phyloP scores from a whole-genome alignment of 2,329 filamentous ascomycete genomes.

The Fusarium phyllophilum region DNA sequence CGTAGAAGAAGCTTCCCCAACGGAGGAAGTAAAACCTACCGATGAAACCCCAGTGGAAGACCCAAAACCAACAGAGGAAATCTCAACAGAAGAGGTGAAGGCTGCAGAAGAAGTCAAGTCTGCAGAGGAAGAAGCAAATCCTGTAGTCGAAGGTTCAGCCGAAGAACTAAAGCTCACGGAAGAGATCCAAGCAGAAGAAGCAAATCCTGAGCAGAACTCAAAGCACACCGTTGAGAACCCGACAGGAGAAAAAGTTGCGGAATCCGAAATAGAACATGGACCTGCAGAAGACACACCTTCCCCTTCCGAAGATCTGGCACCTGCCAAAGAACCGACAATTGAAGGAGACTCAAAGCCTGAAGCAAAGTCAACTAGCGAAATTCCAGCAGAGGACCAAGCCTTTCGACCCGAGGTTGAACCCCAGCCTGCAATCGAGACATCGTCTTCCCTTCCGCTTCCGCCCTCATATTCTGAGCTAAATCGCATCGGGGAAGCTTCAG shows the following conservation, averaged over 20 bases:
- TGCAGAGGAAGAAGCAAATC: neutral
- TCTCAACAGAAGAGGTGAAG: neutral
- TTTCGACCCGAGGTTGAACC: conserved; percentile 3
- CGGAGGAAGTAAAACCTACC: neutral
- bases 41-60: neutral
- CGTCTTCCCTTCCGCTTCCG: neutral
- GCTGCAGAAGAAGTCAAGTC: neutral
- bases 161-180: neutral
- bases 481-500: neutral
- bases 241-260: neutral
- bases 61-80: neutral
- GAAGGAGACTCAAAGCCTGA: neutral
- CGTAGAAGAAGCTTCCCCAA: neutral
- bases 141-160: neutral
- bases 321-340: neutral
- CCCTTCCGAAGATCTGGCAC: neutral
- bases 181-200: neutral
- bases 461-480: neutral
- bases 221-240: neutral
- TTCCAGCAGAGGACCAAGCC: neutral
- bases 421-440: neutral
- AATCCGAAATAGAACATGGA: neutral
- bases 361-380: neutral
- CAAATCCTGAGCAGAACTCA: neutral
- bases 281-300: neutral